Evolutionary conservation across 805 yeast species (phyloP), one percentile per base, ranked within the genome.

Genomic region (Candida golubevii): DNA sequence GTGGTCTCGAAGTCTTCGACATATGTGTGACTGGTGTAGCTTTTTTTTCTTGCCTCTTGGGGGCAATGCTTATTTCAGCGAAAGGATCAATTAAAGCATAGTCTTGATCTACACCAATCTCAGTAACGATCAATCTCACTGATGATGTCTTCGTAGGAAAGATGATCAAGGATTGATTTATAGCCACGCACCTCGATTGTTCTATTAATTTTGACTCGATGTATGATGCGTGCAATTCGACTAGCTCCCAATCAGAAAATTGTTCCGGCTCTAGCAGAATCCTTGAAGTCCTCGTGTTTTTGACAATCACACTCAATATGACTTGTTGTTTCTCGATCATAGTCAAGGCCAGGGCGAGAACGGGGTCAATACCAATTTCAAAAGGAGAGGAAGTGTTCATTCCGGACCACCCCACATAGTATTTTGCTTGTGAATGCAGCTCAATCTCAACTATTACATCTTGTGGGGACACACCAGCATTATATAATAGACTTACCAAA

Each of bases 221-320:
- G 35, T 74, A 77, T 27, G 76, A 80, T 2, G 96, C 91, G 61
- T 91, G 86, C 2, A 85, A 63, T 58, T 90, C 96, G 2, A 89
- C 85, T 26, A 87, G 67, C 52, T 90, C 97, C 97, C 97, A 91
- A 59, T 91, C 99, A 6, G 83, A 74, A 1, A 82, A 62, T 0
- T 87, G 74, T 14, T 77, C 64, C 0, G 98, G 98, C 56, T 87
- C 96, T 36, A 91, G 72, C 55, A 78, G 81, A 3, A 90, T 81
- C 4, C 80, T 78, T 6, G 72, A 67, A 1, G 88, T 79, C 34
- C 64, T 72, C n/a, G 75, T 78, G 43, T 61, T 62, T 33, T 77
- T 69, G 11, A 78, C 67, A 44, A 76, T 73, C 41, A 83, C 58
- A 32, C 65, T 69, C 33, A 85, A 47, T 1, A 66, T 60, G 14